Conservation (phyloP, 805 yeast species). For the Cyberlindnera petersonii region DNA sequence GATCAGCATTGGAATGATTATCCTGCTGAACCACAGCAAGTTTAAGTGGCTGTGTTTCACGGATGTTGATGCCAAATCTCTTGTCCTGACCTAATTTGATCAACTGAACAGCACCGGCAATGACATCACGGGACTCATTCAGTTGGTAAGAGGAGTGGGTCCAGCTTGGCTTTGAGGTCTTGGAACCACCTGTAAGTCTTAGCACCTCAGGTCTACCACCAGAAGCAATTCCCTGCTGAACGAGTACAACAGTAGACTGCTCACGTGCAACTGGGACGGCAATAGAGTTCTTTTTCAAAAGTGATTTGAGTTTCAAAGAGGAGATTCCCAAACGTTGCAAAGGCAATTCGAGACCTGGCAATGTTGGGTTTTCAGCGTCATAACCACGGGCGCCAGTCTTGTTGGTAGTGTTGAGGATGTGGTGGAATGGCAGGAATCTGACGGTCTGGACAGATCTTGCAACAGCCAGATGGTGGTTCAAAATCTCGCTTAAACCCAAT, state of each 20-base stretch:
- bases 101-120: conserved; percentile 49
- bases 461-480: conserved; percentile 74
- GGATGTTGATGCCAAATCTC: conserved; percentile 64
- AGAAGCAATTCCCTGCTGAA: conserved; percentile 38
- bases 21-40: conserved; percentile 14
- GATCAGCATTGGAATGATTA: conserved; percentile 7
- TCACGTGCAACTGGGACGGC: conserved; percentile 70
- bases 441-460: conserved; percentile 70
- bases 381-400: conserved; percentile 64
- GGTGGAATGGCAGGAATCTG: conserved; percentile 67
- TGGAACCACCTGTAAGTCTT: conserved; percentile 77
- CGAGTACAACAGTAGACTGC: conserved; percentile 66
- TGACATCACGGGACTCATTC: conserved; percentile 38
- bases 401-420: conserved; percentile 57
- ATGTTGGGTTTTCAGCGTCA: conserved; percentile 60
- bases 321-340: conserved; percentile 71
- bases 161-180: conserved; percentile 75
- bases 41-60: conserved; percentile 59
- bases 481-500: conserved; percentile 75
- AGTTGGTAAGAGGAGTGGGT: conserved; percentile 76
- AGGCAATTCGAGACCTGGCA: conserved; percentile 74
- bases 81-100: conserved; percentile 59
- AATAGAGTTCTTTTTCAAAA: conserved; percentile 49
- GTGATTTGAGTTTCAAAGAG: conserved; percentile 60
- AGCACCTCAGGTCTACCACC: conserved; percentile 52